Conservation (phyloP, 1,284 basidiomycete species). For the Agaricales sp. region DNA sequence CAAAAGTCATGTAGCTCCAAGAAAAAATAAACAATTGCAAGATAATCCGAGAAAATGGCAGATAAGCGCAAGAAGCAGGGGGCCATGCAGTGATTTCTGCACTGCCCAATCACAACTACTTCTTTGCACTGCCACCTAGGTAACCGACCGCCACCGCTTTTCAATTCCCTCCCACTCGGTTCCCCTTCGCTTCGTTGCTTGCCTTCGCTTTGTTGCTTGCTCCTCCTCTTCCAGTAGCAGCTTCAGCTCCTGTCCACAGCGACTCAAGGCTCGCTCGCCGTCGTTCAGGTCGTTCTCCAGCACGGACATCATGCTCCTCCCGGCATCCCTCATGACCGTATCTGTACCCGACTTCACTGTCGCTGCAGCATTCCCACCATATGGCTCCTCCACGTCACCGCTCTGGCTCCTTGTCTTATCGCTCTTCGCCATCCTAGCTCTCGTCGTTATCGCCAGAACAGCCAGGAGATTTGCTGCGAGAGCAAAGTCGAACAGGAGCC, state of each 20-base stretch:
- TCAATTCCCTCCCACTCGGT: no score
- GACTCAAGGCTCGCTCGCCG: background rate
- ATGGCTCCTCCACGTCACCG: background rate
- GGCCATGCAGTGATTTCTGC: no score
- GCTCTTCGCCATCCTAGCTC: background rate
- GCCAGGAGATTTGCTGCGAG: background rate
- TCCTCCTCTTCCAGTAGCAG: background rate
- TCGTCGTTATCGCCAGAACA: background rate
- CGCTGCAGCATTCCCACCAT: background rate
- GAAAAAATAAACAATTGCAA: no score
- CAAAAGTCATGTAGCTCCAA: no score
- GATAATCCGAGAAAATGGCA: no score
- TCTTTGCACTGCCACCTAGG: no score
- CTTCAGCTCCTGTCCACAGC: no score
- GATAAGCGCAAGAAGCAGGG: no score
- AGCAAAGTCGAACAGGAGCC: background rate
- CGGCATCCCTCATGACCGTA: background rate
- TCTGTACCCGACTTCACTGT: background rate
- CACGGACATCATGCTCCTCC: background rate
- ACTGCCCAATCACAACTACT: no score
- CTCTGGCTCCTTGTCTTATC: background rate
- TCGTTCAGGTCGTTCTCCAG: background rate
- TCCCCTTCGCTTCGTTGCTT: no score
- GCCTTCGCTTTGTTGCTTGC: background rate
- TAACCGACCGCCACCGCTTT: no score